Base-by-base conservation (phyloP, 306 rosid genomes). In the Rosa persica region DNA sequence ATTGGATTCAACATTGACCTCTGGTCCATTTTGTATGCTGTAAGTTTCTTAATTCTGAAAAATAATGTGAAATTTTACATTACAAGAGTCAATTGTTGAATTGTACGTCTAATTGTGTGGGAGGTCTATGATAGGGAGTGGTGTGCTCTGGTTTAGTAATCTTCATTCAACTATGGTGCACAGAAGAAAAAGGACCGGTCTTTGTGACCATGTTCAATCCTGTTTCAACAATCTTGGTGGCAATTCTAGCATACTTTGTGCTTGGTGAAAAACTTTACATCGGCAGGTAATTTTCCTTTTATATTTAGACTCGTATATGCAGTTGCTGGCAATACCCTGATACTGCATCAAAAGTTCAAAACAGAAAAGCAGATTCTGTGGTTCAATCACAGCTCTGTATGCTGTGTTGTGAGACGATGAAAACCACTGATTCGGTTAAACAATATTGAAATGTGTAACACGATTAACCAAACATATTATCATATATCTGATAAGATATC, bases 121-220 rank as follows among this genome's bases (percentile, higher is more conserved):
- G 64, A 48, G 69, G 66, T 43, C 46, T 55, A 55, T 83, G 52
- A 78, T 91, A 95, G 98, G 98, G 97, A 78, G 78, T 93, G 46
- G 84, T 89, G 13, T 75, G 73, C 72, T 83, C 92, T 36, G 93
- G 90, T 48, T 13, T 89, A 60, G 60, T 89, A 25, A 43, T 81
- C 51, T 93, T 85, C 83, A 62, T 93, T 75, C 96, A 89, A 81
- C 86, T 95, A 5, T 91, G 92, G 96, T 90, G 96, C 82, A 93
- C 88, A 40, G 88, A 86, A 77, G 74, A 85, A 74, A 89, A 82
- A 73, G 98, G 99, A 5, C 98, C 98, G 19, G 98, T 95, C 75
- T 95, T 92, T 77, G 94, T 93, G 62, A 91, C 97, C 7, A 72
- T 95, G 89, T 86, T 91, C 76, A 89, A 79, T 76, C 98, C 98